Base-by-base conservation (phyloP, 495 filamentous ascomycete genomes). In the Chaetomium fimeti region DNA sequence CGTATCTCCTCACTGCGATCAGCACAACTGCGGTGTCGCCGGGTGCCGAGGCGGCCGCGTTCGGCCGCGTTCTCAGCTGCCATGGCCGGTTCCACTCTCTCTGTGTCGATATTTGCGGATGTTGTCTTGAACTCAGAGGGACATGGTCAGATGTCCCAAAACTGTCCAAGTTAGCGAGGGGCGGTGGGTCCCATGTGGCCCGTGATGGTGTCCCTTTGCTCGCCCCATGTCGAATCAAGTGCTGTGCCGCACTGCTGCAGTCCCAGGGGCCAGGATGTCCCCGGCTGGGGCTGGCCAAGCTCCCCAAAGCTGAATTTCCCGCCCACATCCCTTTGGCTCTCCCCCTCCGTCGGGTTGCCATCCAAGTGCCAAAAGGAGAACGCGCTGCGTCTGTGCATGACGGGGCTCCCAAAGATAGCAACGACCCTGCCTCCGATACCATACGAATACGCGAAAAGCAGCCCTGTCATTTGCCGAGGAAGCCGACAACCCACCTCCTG, bases 81-180 rank as follows among this genome's bases (percentile, higher is more conserved):
- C n/a, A 28, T 18, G 8, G 8, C 29, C 7, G 52, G 52, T 12
- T 36, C 52, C 52, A 36, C 53, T 40, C 5, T 4, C 9, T 38
- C 29, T 32, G 51, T 54, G 51, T 54, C 51, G 25, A 32, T n/a
- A 36, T 12, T 20, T 40, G 18, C 16, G 8, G n/a, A 20, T 20
- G 29, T 22, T 56, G 53, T 56, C 29, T 40, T 56, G 53, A 56
- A 36, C 8, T 27, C 27, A 18, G n/a, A 54, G 3, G n/a, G n/a
- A 25, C 51, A 45, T 48, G 42, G 61, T 65, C 57, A 66, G 64
- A 61, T 56, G 52, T 57, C 66, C 66, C 57, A 68, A 68, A 68
- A 68, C 13, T 57, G 62, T 51, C 42, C 43, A 61, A 48, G 62
- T 62, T 61, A 68, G 66, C 66, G 66, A 68, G 62, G 42, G 48